A percentile compares a stretch with the other conserved stretches of the same genome.
These are phyloP conservation scores for Sugiyamaella castrensis DNA, from an alignment of 1,139 yeast species.

Conservation along the genomic window DNA sequence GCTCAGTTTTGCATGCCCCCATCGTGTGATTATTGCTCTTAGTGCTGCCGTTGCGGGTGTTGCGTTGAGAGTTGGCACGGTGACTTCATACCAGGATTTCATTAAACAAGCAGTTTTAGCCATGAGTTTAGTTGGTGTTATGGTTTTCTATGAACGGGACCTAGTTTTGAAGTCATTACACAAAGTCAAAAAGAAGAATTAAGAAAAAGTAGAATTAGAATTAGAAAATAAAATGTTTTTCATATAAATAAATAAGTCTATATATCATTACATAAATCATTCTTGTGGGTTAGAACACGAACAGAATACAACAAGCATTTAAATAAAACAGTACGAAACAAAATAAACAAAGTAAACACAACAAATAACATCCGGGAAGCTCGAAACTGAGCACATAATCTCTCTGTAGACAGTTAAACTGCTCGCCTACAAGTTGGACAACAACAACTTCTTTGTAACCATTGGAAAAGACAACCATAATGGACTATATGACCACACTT, in stretches of 20 bases:
- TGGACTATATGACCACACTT: constrained; percentile 75
- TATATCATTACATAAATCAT: not conserved
- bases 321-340: constrained; percentile 1
- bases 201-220: not conserved
- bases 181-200: not conserved
- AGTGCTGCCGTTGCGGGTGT: constrained; percentile 11
- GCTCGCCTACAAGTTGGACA: constrained; percentile 31
- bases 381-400: too few relatives aligned
- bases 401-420: constrained; percentile 9
- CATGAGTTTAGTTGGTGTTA: not conserved
- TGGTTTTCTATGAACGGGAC: constrained; percentile 5
- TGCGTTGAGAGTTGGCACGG: constrained; percentile 18
- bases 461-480: constrained; percentile 74
- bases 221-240: not conserved
- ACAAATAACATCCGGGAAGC: constrained; percentile 4
- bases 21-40: constrained; percentile 12
- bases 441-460: constrained; percentile 72
- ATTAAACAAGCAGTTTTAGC: constrained; percentile 14
- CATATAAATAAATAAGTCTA: not conserved
- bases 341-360: constrained; percentile 3
- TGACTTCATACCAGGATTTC: constrained; percentile 9
- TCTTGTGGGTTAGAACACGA: too few relatives aligned
- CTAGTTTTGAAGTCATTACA: constrained; percentile 1
- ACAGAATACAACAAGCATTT: not conserved
- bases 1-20: constrained; percentile 18